A percentile compares a stretch with the other conserved stretches of the same genome.
phyloP scores from a whole-genome alignment of 1,139 yeast species.

The Nakaseomyces sp. region DNA sequence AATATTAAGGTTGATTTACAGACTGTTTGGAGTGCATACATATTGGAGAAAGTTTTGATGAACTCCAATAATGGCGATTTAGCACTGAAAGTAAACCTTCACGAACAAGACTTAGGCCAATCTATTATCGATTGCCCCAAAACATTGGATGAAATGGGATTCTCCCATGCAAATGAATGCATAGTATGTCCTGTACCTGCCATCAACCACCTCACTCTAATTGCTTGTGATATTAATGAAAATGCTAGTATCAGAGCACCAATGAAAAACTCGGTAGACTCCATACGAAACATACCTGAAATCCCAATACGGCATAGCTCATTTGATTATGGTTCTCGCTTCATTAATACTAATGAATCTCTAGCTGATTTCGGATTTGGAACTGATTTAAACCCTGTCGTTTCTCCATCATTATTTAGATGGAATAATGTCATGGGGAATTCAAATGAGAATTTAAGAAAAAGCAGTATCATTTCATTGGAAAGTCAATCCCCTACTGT shows the following conservation, averaged over 20 bases:
- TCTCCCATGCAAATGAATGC: conserved; percentile 10
- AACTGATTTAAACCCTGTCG: conserved; percentile 8
- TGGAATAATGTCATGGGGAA: conserved; percentile 19
- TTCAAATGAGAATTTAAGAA: conserved; percentile 16
- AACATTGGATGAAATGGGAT: conserved; percentile 8
- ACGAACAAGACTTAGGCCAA: conserved; percentile 10
- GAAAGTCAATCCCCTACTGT: conserved; percentile 3
- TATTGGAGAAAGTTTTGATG: conserved; percentile 14
- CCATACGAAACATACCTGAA: not conserved
- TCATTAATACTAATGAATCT: conserved; percentile 1
- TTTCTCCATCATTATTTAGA: conserved; percentile 23
- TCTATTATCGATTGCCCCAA: conserved; percentile 11
- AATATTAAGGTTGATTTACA: conserved; percentile 10
- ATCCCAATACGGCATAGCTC: not conserved
- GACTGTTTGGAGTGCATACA: conserved; percentile 14
- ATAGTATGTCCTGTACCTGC: conserved; percentile 12
- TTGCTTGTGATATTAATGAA: not conserved
- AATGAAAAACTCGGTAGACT: not conserved
- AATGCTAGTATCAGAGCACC: not conserved
- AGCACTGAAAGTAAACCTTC: conserved; percentile 11
- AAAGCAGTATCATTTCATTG: conserved; percentile 16
- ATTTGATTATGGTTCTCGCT: not conserved
- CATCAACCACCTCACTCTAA: conserved; percentile 11
- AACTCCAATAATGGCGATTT: conserved; percentile 7
- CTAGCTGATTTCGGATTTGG: conserved; percentile 4